Conservation (phyloP, 768 basidiomycete genomes). For the Lactarius psammicola region DNA sequence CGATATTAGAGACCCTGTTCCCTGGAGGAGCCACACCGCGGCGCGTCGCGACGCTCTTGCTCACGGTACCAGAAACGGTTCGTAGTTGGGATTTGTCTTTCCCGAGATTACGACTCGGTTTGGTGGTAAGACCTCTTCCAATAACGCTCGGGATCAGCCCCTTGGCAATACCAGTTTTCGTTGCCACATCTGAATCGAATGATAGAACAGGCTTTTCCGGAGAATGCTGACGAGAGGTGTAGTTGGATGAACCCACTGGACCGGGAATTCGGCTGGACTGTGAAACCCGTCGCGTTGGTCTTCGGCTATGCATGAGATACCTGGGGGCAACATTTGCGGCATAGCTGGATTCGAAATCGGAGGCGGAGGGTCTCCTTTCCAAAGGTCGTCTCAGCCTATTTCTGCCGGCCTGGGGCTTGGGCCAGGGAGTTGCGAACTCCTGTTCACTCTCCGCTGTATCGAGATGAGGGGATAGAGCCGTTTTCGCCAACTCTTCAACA, state of each 20-base stretch:
- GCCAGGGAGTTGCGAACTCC: conserved; percentile 47
- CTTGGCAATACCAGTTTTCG: conserved; percentile 36
- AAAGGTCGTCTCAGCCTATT: conserved; percentile 53
- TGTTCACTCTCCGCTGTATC: conserved; percentile 79
- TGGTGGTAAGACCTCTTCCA: conserved; percentile 41
- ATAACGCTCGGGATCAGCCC: conserved; percentile 33
- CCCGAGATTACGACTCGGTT: conserved; percentile 35
- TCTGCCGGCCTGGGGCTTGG: conserved; percentile 42
- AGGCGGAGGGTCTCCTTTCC: conserved; percentile 57
- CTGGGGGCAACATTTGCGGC: conserved; percentile 88
- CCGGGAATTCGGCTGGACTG: conserved; percentile 50
- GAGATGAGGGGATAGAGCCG: conserved; percentile 56
- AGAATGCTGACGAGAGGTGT: conserved; percentile 63
- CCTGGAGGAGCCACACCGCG: conserved; percentile 49
- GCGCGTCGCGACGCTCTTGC: conserved; percentile 53
- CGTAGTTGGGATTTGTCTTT: conserved; percentile 46
- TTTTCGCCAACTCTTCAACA: conserved; percentile 67
- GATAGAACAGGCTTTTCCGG: conserved; percentile 60
- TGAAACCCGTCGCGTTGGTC: conserved; percentile 43
- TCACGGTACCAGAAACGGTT: conserved; percentile 40
- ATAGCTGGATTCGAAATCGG: conserved; percentile 90
- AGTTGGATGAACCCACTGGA: conserved; percentile 49
- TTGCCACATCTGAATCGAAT: conserved; percentile 30
- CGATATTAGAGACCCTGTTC: conserved; percentile 80
- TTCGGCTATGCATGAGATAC: conserved; percentile 53